Percentiles rank a stretch among this genome's conserved stretches.
Conservation (phyloP, 495 filamentous ascomycete genomes). For the Chaetomium cochliodes region DNA sequence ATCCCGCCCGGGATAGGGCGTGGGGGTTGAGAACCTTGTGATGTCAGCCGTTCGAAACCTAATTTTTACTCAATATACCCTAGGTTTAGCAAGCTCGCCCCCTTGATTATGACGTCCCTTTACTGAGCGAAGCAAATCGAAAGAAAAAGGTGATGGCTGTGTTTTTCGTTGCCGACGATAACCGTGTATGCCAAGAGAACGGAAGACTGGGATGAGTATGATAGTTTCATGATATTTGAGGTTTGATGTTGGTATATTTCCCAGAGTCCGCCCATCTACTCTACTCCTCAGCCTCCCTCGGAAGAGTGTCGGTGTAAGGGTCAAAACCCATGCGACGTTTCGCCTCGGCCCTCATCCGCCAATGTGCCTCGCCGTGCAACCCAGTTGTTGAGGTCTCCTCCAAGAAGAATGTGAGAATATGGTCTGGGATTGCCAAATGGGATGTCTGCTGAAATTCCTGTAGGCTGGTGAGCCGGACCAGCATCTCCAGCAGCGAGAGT, state of each 20-base stretch:
- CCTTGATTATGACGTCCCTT: not conserved
- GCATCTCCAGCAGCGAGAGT: slow-evolving; percentile 89
- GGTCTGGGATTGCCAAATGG: slow-evolving; percentile 91
- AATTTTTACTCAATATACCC: not conserved
- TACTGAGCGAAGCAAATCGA: not conserved
- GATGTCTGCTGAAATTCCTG: slow-evolving; percentile 95
- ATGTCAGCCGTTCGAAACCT: not conserved
- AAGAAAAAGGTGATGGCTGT: not conserved
- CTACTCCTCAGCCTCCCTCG: not conserved
- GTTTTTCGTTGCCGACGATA: not conserved
- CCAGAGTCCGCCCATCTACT: not conserved
- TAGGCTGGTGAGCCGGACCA: slow-evolving; percentile 87
- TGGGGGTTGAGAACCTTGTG: slow-evolving; percentile 3
- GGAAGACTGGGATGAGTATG: not conserved
- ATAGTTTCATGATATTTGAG: not conserved
- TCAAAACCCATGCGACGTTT: slow-evolving; percentile 80
- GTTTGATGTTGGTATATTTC: not conserved
- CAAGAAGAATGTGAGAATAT: slow-evolving; percentile 91
- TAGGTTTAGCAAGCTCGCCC: not conserved
- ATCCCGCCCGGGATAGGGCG: not conserved
- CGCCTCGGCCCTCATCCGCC: slow-evolving; percentile 68
- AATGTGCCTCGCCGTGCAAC: slow-evolving; percentile 66
- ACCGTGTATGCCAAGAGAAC: not conserved
- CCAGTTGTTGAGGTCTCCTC: slow-evolving; percentile 76
- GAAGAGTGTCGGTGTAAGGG: slow-evolving; percentile 40